These are phyloP conservation scores for Pseudogymnoascus sp. DNA, from an alignment of 2,329 filamentous ascomycete genomes.

Conservation along the genomic window DNA sequence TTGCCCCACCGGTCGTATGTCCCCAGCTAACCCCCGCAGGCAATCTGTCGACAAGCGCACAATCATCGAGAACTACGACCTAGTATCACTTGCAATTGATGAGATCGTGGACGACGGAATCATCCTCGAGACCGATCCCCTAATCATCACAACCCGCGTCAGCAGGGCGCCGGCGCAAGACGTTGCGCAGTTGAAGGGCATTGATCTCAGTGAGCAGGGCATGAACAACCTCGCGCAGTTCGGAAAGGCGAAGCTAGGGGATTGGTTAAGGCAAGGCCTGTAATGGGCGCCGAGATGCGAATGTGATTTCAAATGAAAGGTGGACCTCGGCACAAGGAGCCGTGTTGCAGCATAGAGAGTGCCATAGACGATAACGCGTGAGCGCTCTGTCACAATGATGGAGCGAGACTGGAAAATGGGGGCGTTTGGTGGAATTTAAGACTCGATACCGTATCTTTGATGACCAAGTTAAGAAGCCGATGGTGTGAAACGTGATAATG, in stretches of 20 bases:
- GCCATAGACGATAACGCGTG: constrained; percentile 4
- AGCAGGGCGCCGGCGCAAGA: constrained; percentile 88
- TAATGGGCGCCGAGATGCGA: constrained; percentile 32
- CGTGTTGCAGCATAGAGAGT: background rate
- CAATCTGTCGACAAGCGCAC: constrained; percentile 97
- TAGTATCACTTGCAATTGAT: constrained; percentile 87
- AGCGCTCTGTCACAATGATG: background rate
- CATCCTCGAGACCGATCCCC: constrained; percentile 93
- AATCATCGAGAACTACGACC: constrained; percentile 96
- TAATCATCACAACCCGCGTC: constrained; percentile 84
- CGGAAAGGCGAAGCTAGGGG: constrained; percentile 82
- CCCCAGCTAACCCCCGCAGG: constrained; percentile 36
- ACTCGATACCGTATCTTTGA: constrained; percentile 3
- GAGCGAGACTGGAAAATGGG: constrained; percentile 5
- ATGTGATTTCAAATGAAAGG: constrained; percentile 21
- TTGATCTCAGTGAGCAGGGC: constrained; percentile 92
- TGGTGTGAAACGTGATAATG: background rate
- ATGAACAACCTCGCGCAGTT: constrained; percentile 91
- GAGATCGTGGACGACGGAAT: constrained; percentile 94
- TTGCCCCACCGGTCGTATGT: background rate
- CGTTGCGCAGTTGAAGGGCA: constrained; percentile 77
- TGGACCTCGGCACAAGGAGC: background rate
- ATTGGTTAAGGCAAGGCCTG: constrained; percentile 80
- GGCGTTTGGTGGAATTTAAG: constrained; percentile 9
- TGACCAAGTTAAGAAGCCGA: background rate